These are phyloP conservation scores for Ophiostoma fasciatum DNA, from an alignment of 2,329 filamentous ascomycete species.

Conservation along the genomic window DNA sequence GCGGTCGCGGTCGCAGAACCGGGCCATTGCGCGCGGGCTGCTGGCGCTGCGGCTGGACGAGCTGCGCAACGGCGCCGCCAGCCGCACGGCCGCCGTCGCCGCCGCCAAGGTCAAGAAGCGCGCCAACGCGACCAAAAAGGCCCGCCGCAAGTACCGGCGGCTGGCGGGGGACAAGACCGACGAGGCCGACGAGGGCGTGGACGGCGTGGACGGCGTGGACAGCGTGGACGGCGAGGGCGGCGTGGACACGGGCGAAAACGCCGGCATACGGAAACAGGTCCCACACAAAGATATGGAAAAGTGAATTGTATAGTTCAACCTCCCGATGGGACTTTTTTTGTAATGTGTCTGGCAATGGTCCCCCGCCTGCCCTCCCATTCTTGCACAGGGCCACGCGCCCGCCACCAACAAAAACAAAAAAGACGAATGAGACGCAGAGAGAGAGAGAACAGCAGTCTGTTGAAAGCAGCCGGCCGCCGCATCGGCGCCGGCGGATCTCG, in stretches of 20 bases:
- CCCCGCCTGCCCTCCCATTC: too few species aligned
- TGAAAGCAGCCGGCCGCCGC: constrained; percentile 32
- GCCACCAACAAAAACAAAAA: constrained; percentile 17
- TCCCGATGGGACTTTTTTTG: too few species aligned
- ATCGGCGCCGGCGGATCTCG: constrained; percentile 30
- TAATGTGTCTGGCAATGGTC: too few species aligned
- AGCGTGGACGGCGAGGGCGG: background rate
- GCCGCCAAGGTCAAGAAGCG: constrained; percentile 51
- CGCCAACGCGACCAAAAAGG: constrained; percentile 69
- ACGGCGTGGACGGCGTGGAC: constrained; percentile 7
- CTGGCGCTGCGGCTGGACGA: constrained; percentile 64
- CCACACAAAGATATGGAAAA: background rate
- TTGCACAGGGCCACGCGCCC: too few species aligned
- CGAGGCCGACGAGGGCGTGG: constrained; percentile 9
- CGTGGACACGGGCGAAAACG: background rate
- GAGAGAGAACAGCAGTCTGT: constrained; percentile 36
- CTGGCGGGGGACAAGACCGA: constrained; percentile 38
- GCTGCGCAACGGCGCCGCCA: constrained; percentile 53
- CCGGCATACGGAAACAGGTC: too few species aligned
- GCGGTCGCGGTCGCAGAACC: constrained; percentile 72
- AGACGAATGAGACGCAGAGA: constrained; percentile 24
- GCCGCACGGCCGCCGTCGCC: constrained; percentile 48
- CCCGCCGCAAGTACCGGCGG: constrained; percentile 59
- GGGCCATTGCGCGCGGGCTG: constrained; percentile 66
- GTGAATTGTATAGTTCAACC: background rate